These are phyloP conservation scores for Phyllosticta citribraziliensis DNA, from an alignment of 2,329 filamentous ascomycete genomes.

Conservation along the genomic window DNA sequence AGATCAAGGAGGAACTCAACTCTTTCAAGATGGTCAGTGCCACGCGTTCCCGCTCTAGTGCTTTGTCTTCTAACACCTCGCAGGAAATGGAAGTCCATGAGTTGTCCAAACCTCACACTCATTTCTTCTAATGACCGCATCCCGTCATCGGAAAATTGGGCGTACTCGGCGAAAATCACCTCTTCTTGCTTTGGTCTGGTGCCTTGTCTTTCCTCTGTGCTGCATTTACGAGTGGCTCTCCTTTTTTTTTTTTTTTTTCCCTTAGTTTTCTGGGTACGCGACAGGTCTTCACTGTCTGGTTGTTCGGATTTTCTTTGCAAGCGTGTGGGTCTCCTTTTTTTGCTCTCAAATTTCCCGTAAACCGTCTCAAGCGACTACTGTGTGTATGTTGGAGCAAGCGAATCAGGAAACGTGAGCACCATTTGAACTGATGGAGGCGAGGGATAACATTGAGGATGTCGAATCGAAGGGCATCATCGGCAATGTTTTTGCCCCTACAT, in stretches of 20 bases:
- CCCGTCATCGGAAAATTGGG: slow-evolving; percentile 28
- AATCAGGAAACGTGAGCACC: slow-evolving; percentile 1
- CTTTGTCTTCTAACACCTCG: slow-evolving; percentile 28
- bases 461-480: slow-evolving; percentile 1
- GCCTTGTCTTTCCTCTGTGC: slow-evolving; percentile 19
- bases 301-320: slow-evolving; percentile 8
- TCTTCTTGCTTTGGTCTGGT: slow-evolving; percentile 17
- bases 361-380: slow-evolving; percentile 8
- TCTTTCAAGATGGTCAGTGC: slow-evolving; percentile 88
- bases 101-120: slow-evolving; percentile 96
- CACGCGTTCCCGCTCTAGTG: too few species aligned
- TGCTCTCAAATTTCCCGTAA: not conserved
- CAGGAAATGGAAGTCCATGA: slow-evolving; percentile 99
- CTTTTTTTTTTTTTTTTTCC: slow-evolving; percentile 18
- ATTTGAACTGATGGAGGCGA: not conserved
- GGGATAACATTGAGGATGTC: not conserved
- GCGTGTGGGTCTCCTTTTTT: slow-evolving; percentile 4
- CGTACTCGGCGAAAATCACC: slow-evolving; percentile 30
- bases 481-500: slow-evolving; percentile 5
- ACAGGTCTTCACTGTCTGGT: slow-evolving; percentile 5
- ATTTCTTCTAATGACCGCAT: slow-evolving; percentile 78
- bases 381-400: slow-evolving; percentile 9
- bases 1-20: slow-evolving; percentile 99
- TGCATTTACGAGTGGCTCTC: slow-evolving; percentile 32
- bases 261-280: slow-evolving; percentile 30